Base-by-base conservation (phyloP, 108 stramenopile species). In the Nitzschia palea region DNA sequence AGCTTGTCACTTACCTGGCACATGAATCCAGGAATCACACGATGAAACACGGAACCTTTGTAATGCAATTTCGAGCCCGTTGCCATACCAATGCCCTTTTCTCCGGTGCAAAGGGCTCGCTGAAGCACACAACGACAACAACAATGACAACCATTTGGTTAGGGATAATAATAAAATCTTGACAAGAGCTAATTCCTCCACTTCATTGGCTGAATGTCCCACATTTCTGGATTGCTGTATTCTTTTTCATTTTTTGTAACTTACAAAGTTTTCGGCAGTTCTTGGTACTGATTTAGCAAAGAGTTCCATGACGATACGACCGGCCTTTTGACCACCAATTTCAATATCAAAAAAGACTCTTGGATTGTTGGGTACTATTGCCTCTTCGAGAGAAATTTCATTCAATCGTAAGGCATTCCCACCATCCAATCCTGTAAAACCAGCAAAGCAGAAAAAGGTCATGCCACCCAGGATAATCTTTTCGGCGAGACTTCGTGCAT, bases 21-120 rank as follows among this genome's bases (percentile, higher is more conserved):
- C 88, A 89, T 90, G 82, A 98, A 98, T 50, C 85, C 83, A 6
- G 95, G 95, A 76, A 98, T 97, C 57, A 98, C 82, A 52, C 98
- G 91, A 76, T 98, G 98, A 81, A 98, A 98, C 48, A 62, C 36
- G 3, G 75, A 88, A 58, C 92, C 95, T 67, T 93, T 89, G 71
- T 86, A 97, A 63, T 79, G 78, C 18, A 79, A 56, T 23, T 57
- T 57, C 58, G 66, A 67, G 25, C 77, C 77, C 44, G 44, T 55
- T 27, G 69, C 43, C 37, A 40, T 12, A 31, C 95, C 95, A 27
- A 77, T 66, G 45, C 97, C 97, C 67, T 96, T 96, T 71, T 95
- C 94, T 57, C 87, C 87, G 2, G 88, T 89, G 42, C 88, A 86
- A 9, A 63, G 32, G 30, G 62, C 62, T 29, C 62, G 31, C 59